Conservation (phyloP, 1,139 yeast species). For the Blastobotrys raffinosifermentans region DNA sequence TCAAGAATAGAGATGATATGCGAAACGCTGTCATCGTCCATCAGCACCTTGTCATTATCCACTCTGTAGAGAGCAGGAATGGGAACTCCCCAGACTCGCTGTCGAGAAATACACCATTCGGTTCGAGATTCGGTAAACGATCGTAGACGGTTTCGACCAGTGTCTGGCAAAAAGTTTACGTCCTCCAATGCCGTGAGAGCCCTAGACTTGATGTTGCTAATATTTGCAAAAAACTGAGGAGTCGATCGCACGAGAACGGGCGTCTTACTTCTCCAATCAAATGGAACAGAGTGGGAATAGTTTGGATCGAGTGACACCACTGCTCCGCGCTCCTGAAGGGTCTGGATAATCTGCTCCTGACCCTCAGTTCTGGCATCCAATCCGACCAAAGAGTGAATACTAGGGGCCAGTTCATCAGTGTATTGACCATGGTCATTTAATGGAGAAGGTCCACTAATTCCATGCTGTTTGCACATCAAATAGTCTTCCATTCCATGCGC, state of each 20-base stretch:
- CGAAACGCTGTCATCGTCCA: constrained; percentile 47
- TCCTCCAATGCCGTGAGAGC: constrained; percentile 55
- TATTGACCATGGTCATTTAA: constrained; percentile 74
- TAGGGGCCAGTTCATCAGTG: constrained; percentile 41
- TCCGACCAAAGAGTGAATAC: constrained; percentile 44
- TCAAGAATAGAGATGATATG: constrained; percentile 50
- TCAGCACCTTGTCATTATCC: constrained; percentile 52
- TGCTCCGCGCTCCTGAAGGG: constrained; percentile 43
- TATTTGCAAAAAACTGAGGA: constrained; percentile 95
- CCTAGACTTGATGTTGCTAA: constrained; percentile 58
- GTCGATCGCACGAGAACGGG: constrained; percentile 95
- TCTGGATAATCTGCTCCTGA: constrained; percentile 42
- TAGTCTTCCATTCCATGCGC: constrained; percentile 98
- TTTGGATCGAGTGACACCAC: constrained; percentile 43
- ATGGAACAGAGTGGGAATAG: constrained; percentile 82
- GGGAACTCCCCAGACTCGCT: constrained; percentile 98
- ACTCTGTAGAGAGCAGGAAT: constrained; percentile 75
- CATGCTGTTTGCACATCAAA: constrained; percentile 54
- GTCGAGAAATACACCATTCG: constrained; percentile 98
- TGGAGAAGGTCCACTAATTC: constrained; percentile 61
- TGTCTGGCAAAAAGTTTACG: constrained; percentile 67
- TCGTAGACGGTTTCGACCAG: constrained; percentile 62
- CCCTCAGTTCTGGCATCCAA: constrained; percentile 59
- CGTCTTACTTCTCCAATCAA: constrained; percentile 93
- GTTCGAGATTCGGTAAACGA: constrained; percentile 72